Percentiles rank a stretch among this genome's conserved stretches.
Conservation (phyloP, 1,284 basidiomycete species). For the Apiotrichum laibachii region DNA sequence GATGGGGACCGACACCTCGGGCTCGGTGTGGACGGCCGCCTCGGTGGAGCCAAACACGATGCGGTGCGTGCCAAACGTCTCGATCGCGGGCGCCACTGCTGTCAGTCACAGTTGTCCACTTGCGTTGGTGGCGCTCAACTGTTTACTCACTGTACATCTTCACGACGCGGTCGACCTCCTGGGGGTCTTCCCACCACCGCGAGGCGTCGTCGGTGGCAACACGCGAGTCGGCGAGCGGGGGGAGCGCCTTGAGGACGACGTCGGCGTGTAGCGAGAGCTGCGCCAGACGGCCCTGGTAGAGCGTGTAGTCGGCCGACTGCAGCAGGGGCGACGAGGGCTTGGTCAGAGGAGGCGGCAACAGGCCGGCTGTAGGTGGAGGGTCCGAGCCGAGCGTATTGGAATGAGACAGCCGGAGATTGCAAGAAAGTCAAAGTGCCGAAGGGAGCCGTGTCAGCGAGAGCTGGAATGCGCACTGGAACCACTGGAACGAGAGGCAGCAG, state of each 20-base stretch:
- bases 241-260: conserved; percentile 71
- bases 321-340: conserved; percentile 68
- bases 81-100: conserved; percentile 57
- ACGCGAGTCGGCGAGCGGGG: conserved; percentile 64
- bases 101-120: background rate
- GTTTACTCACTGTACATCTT: conserved; percentile 78
- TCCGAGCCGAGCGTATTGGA: background rate
- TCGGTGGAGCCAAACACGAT: conserved; percentile 60
- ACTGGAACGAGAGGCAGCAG: too few relatives aligned
- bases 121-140: background rate
- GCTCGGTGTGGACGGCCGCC: conserved; percentile 33
- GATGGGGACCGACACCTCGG: conserved; percentile 50
- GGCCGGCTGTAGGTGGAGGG: conserved; percentile 59
- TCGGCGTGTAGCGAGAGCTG: conserved; percentile 75
- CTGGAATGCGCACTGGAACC: too few relatives aligned
- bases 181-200: conserved; percentile 53
- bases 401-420: background rate
- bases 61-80: conserved; percentile 61
- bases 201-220: conserved; percentile 32
- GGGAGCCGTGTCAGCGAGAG: background rate
- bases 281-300: conserved; percentile 70
- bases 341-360: conserved; percentile 78
- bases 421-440: background rate
- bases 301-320: conserved; percentile 70
- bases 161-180: conserved; percentile 73